Evolutionary conservation across 1,139 yeast genomes (phyloP).

Genomic region (Zygoascus sp.): DNA sequence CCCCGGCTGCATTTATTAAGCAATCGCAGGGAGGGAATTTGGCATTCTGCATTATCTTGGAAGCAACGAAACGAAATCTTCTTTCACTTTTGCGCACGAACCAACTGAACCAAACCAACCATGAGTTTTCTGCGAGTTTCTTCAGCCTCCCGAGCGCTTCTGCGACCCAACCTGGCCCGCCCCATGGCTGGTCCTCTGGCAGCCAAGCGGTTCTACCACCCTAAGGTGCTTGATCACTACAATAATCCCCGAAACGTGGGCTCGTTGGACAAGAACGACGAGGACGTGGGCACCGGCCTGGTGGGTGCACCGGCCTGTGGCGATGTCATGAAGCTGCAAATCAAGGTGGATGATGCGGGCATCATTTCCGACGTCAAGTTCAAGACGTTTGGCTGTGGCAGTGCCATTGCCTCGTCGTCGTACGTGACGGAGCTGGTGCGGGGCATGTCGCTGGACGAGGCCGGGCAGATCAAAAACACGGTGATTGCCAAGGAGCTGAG

Average conservation of each 20-base stretch:
- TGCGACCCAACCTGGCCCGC: background rate
- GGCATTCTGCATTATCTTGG: background rate
- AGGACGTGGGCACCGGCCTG: slow-evolving; percentile 91
- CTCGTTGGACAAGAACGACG: slow-evolving; percentile 69
- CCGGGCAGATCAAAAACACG: slow-evolving; percentile 83
- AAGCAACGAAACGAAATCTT: background rate
- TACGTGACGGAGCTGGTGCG: slow-evolving; percentile 93
- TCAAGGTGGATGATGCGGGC: slow-evolving; percentile 88
- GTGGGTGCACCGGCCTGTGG: slow-evolving; percentile 99
- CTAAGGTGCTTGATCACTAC: slow-evolving; percentile 74
- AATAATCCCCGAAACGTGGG: slow-evolving; percentile 97
- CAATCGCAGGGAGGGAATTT: background rate
- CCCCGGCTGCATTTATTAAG: background rate
- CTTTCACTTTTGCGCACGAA: too few species aligned
- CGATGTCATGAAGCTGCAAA: slow-evolving; percentile 96
- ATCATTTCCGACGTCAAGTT: slow-evolving; percentile 91
- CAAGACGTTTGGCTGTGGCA: slow-evolving; percentile 97
- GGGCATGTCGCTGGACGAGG: slow-evolving; percentile 93
- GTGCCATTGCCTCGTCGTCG: slow-evolving; percentile 94
- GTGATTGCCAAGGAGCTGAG: slow-evolving; percentile 89
- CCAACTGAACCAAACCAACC: background rate
- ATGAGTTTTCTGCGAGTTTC: slow-evolving; percentile 4
- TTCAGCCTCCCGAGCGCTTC: background rate
- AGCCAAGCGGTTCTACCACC: slow-evolving; percentile 28
- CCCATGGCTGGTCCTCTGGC: background rate